phyloP scores from a whole-genome alignment of 2,329 filamentous ascomycete species.

The Eutypella sp. region DNA sequence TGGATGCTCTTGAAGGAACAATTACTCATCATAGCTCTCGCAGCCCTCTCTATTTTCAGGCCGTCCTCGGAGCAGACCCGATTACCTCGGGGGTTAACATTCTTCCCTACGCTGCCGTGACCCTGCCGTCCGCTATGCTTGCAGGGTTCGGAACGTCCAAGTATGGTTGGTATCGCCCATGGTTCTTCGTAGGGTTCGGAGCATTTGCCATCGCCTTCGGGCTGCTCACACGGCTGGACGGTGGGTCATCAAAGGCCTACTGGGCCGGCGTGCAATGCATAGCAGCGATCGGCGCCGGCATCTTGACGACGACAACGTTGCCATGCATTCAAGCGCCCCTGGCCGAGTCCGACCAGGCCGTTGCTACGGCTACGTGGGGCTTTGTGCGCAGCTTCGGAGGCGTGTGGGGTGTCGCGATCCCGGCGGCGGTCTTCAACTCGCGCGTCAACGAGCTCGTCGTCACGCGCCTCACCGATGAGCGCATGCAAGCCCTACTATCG shows the following conservation, averaged over 20 bases:
- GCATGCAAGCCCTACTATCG: conserved; percentile 2
- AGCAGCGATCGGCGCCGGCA: conserved; percentile 29
- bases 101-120: conserved; percentile 16
- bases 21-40: background rate
- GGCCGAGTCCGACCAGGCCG: conserved; percentile 19
- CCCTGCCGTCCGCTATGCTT: conserved; percentile 17
- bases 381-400: background rate
- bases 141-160: conserved; percentile 18
- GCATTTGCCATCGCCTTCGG: conserved; percentile 28
- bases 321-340: conserved; percentile 30
- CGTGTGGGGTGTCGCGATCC: background rate
- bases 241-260: conserved; percentile 20
- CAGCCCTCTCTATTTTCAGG: conserved; percentile 32
- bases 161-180: conserved; percentile 6
- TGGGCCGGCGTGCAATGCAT: conserved; percentile 33
- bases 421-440: background rate
- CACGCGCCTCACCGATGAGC: background rate
- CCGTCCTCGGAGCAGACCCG: conserved; percentile 56
- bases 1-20: background rate
- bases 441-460: background rate
- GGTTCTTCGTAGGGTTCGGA: conserved; percentile 16
- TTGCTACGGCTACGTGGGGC: background rate
- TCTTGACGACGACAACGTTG: conserved; percentile 31
- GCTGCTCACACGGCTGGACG: conserved; percentile 28
- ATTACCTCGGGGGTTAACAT: conserved; percentile 31